These are phyloP conservation scores for Mycosarcoma mackinlayi DNA, from an alignment of 1,284 basidiomycete species.

Conservation along the genomic window DNA sequence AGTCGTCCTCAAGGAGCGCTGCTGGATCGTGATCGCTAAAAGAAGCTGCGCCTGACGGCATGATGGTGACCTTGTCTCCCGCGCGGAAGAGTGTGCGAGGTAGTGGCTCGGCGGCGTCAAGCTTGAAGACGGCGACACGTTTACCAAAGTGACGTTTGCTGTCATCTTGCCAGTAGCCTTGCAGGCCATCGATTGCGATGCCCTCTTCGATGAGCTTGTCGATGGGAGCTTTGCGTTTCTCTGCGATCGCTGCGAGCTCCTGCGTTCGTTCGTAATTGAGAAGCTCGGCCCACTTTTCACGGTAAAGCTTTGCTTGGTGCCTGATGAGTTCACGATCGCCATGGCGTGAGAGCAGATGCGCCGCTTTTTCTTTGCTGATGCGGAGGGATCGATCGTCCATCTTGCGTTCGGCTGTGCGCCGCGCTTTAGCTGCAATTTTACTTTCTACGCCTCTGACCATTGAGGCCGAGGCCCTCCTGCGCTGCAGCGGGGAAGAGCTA, in stretches of 20 bases:
- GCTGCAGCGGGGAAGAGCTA: slow-evolving; percentile 19
- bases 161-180: slow-evolving; percentile 61
- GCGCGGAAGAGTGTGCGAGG: slow-evolving; percentile 52
- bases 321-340: slow-evolving; percentile 37
- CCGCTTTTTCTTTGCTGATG: slow-evolving; percentile 36
- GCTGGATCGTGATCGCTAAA: background rate
- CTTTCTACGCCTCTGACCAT: slow-evolving; percentile 40
- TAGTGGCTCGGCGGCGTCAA: slow-evolving; percentile 47
- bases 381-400: slow-evolving; percentile 45
- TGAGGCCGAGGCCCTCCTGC: slow-evolving; percentile 26
- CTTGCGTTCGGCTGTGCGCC: slow-evolving; percentile 32
- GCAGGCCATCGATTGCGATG: slow-evolving; percentile 56
- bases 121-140: slow-evolving; percentile 58
- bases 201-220: slow-evolving; percentile 51
- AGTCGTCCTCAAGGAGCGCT: slow-evolving; percentile 13
- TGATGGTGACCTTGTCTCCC: slow-evolving; percentile 55
- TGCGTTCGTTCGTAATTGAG: slow-evolving; percentile 51
- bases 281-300: slow-evolving; percentile 47
- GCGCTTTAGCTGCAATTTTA: slow-evolving; percentile 37
- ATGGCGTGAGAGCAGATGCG: slow-evolving; percentile 15
- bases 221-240: slow-evolving; percentile 51
- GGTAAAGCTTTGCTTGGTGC: slow-evolving; percentile 36
- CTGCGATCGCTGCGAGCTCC: slow-evolving; percentile 45
- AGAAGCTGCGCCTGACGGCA: slow-evolving; percentile 20
- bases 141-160: slow-evolving; percentile 55